Percentiles rank a stretch among this genome's conserved stretches.
These are phyloP conservation scores for Aspergillus sp. DNA, from an alignment of 2,329 filamentous ascomycete species.

Conservation along the genomic window DNA sequence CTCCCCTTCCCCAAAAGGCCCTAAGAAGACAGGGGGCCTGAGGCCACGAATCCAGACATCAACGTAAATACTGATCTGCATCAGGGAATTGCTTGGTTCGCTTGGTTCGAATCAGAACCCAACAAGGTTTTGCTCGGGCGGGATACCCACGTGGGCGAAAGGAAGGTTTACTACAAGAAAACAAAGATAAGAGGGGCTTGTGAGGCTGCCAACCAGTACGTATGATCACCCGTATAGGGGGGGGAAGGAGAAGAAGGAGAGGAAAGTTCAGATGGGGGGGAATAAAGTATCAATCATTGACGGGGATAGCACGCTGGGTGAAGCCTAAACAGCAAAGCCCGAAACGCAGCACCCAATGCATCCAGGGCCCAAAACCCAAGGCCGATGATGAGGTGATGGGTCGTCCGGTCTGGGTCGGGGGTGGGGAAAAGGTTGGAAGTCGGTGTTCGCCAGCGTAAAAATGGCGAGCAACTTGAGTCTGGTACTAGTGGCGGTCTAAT, in stretches of 20 bases:
- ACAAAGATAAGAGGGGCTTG: background rate
- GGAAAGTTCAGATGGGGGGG: too few relatives aligned
- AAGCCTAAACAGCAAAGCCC: background rate
- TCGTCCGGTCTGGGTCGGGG: constrained; percentile 7
- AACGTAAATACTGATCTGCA: constrained; percentile 17
- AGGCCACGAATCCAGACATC: background rate
- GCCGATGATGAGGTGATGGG: constrained; percentile 8
- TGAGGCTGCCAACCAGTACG: background rate
- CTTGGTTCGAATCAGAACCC: constrained; percentile 3
- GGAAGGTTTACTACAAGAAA: background rate
- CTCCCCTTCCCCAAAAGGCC: background rate
- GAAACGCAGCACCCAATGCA: background rate
- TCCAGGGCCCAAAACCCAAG: background rate
- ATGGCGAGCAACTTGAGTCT: constrained; percentile 2
- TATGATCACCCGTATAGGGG: background rate
- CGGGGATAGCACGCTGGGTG: background rate
- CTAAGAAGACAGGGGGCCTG: background rate
- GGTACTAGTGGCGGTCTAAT: constrained; percentile 12
- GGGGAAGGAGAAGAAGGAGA: background rate
- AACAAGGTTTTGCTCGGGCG: constrained; percentile 10
- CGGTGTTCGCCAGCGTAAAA: constrained; percentile 4
- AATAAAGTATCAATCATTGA: background rate
- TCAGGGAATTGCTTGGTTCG: constrained; percentile 23
- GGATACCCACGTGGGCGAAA: constrained; percentile 22
- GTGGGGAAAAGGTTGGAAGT: constrained; percentile 2